A percentile compares a stretch with the other conserved stretches of the same genome.
Conservation (phyloP, 352 stramenopile species). For the Phytophthora rubi region DNA sequence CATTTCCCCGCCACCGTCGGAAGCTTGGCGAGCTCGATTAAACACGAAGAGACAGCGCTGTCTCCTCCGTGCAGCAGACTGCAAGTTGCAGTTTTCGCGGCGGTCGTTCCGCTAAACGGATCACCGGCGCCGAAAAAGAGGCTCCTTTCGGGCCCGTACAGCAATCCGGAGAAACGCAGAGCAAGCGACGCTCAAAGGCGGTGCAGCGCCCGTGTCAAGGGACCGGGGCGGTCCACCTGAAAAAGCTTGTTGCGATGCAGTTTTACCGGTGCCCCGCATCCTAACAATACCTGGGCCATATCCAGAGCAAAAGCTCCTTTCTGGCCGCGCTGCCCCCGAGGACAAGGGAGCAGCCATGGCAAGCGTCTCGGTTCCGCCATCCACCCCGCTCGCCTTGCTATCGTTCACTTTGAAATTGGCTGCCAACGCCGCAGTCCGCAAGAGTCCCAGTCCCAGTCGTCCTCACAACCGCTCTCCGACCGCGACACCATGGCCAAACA, state of each 20-base stretch:
- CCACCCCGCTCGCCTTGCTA: slow-evolving; percentile 17
- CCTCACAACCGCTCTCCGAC: slow-evolving; percentile 12
- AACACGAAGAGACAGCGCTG: neutral
- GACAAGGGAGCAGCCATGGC: slow-evolving; percentile 27
- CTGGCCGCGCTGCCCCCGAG: slow-evolving; percentile 22
- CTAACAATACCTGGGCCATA: slow-evolving; percentile 28
- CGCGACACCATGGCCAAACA: slow-evolving; percentile 30
- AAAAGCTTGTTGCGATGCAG: slow-evolving; percentile 26
- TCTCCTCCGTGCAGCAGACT: neutral
- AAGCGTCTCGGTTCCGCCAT: slow-evolving; percentile 20
- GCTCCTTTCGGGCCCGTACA: slow-evolving; percentile 11
- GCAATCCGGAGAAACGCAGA: slow-evolving; percentile 35
- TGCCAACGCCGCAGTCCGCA: slow-evolving; percentile 20
- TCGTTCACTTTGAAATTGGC: slow-evolving; percentile 37
- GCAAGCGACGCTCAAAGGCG: slow-evolving; percentile 17
- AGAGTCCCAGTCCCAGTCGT: slow-evolving; percentile 4
- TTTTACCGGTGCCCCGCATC: slow-evolving; percentile 20
- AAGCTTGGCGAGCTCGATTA: neutral
- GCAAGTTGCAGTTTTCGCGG: slow-evolving; percentile 17
- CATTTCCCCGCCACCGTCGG: neutral
- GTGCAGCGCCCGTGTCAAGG: slow-evolving; percentile 31
- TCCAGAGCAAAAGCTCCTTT: slow-evolving; percentile 25
- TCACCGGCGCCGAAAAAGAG: slow-evolving; percentile 17
- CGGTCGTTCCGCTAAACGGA: slow-evolving; percentile 17
- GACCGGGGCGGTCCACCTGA: slow-evolving; percentile 11